These are phyloP conservation scores for Talaromyces sp. DNA, from an alignment of 2,329 filamentous ascomycete genomes.

Conservation along the genomic window DNA sequence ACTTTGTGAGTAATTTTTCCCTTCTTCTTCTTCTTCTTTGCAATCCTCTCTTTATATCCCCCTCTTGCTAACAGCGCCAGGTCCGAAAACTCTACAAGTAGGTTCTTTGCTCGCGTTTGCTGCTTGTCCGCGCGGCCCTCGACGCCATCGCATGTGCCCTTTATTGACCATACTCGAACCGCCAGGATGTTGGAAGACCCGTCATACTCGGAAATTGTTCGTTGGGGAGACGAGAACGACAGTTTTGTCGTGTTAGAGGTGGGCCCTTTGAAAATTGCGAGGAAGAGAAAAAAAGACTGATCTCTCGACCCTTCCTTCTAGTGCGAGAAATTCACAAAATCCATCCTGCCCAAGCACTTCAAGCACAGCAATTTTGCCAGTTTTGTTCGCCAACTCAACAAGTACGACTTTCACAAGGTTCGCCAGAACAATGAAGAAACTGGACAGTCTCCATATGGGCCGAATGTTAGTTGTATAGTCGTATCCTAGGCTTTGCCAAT, in stretches of 20 bases:
- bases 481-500: not conserved
- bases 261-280: not conserved
- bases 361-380: slow-evolving; percentile 99
- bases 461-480: slow-evolving; percentile 55
- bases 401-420: slow-evolving; percentile 98
- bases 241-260: slow-evolving; percentile 98
- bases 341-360: slow-evolving; percentile 95
- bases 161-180: slow-evolving; percentile 5
- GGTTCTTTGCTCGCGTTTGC: slow-evolving; percentile 26
- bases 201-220: slow-evolving; percentile 82
- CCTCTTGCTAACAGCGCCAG: slow-evolving; percentile 42
- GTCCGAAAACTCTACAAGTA: slow-evolving; percentile 99
- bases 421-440: slow-evolving; percentile 84
- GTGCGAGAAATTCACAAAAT: slow-evolving; percentile 98
- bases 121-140: slow-evolving; percentile 6
- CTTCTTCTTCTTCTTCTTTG: not conserved
- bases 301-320: slow-evolving; percentile 33
- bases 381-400: slow-evolving; percentile 92
- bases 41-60: not conserved
- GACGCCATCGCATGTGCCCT: slow-evolving; percentile 8
- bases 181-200: slow-evolving; percentile 94
- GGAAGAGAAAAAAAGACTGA: slow-evolving; percentile 13
- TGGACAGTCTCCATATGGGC: slow-evolving; percentile 73
- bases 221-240: slow-evolving; percentile 92
- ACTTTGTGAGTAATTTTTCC: slow-evolving; percentile 61